Evolutionary conservation across 495 filamentous ascomycete species (phyloP), one percentile per base, ranked within the genome.

Genomic region (Penicillium odoratum): DNA sequence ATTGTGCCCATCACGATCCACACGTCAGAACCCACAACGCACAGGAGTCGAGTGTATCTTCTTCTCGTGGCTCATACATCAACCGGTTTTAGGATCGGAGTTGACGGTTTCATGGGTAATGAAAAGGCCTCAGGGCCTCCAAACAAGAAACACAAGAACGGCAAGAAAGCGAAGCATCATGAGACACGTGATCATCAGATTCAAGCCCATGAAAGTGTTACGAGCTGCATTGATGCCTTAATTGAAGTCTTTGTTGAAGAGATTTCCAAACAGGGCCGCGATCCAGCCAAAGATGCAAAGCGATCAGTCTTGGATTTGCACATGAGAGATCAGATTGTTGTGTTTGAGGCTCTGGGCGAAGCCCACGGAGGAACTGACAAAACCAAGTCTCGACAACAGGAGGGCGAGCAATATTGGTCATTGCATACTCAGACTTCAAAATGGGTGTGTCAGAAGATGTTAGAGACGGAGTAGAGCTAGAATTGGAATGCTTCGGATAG

Each of bases 271-370:
- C 21, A 43, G n/a, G 13, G 25, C 2, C 25, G 25, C 7, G 25
- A n/a, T 9, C 38, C 9, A 16, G 15, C 31, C 5, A 50, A 21
- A 16, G 16, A 50, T 13, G 44, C 10, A 25, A 51, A 55, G 43
- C 65, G 58, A 40, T 61, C 74, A 0, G 74, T 72, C 54, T 83
- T 92, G 7, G 91, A 95, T 67, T 81, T 84, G 64, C 75, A 85
- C 62, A 82, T 93, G 67, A 82, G 89, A 68, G 92, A 95, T 70
- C 92, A 95, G 63, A 63, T 95, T 49, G 83, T 93, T 2, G 78
- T 94, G 4, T 95, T 93, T 63, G 90, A 95, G 66, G 88, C 87
- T 29, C 73, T 96, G 44, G 87, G 67, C 9, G 29, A 68, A 21
- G 51, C 62, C 9, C 30, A 59, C 18, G 43, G 53, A 13, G 13